phyloP scores from a whole-genome alignment of 2,329 filamentous ascomycete genomes.

The Cladosporium phlei region DNA sequence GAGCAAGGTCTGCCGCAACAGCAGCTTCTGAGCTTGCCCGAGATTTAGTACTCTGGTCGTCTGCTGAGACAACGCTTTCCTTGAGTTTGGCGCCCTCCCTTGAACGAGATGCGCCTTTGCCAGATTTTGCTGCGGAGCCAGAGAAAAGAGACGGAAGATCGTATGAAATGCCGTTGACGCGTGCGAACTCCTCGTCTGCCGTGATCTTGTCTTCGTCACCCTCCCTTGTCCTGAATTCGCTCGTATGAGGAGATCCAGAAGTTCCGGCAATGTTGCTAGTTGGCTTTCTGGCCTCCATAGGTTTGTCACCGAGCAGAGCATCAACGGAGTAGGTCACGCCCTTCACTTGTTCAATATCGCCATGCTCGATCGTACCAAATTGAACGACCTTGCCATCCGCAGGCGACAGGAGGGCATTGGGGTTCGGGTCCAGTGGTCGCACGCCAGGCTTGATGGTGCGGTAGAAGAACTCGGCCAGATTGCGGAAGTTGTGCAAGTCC shows the following conservation, averaged over 20 bases:
- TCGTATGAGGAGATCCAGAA: constrained; percentile 34
- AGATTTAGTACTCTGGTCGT: constrained; percentile 68
- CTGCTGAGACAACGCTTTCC: constrained; percentile 19
- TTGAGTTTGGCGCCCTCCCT: constrained; percentile 29
- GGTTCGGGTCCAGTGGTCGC: constrained; percentile 76
- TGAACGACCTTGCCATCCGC: constrained; percentile 88
- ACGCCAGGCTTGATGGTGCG: constrained; percentile 84
- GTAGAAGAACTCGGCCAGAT: constrained; percentile 96
- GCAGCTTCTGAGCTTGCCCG: constrained; percentile 71
- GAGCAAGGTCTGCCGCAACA: constrained; percentile 77
- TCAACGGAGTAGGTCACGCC: constrained; percentile 97
- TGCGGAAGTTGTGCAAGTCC: constrained; percentile 84
- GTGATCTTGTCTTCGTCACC: constrained; percentile 62
- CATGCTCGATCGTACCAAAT: constrained; percentile 84
- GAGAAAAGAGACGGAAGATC: constrained; percentile 83
- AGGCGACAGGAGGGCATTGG: constrained; percentile 76
- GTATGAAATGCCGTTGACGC: constrained; percentile 92
- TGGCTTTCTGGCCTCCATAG: constrained; percentile 44
- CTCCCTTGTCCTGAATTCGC: constrained; percentile 28
- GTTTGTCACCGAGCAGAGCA: constrained; percentile 67
- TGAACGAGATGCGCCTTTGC: constrained; percentile 22
- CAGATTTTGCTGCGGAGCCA: constrained; percentile 42
- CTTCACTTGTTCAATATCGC: constrained; percentile 97
- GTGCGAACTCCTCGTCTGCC: constrained; percentile 86
- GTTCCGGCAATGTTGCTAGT: constrained; percentile 33